Base-by-base conservation (phyloP, 495 filamentous ascomycete species). In the Astrothelium macrocarpum region DNA sequence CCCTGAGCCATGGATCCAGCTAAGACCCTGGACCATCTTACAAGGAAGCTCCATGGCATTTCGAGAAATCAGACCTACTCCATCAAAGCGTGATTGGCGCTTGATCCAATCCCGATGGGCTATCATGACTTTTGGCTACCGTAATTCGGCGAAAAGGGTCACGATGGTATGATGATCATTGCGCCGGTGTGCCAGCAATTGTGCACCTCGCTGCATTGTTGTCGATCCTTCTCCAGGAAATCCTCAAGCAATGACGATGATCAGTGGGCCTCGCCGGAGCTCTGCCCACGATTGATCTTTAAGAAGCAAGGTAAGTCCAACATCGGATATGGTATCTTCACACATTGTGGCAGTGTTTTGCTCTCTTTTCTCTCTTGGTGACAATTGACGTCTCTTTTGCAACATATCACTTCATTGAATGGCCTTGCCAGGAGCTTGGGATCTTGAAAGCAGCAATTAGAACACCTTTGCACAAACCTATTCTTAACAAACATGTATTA, bases 341-440 rank as follows among this genome's bases (percentile, higher is more conserved):
- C 49, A 56, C 49, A 25, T 25, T 11, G 1, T 56, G 20, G 49
- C 49, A 29, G 49, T 29, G 25, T 56, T 56, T 29, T 56, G 23
- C 16, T 49, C 43, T 49, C 9, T 18, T 4, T 20, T 20, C 3
- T 49, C n/a, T 39, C 7, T 39, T 39, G 36, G 36, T 39, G 16
- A 5, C 43, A 49, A 4, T 18, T 20, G n/a, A 20, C 3, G 9
- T 56, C 49, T 25, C 7, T n/a, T 20, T 29, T 25, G 1, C 16
- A 0, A 49, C 34, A 56, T 56, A 11, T 29, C 20, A 9, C 29
- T 56, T 25, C 25, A 56, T 56, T 56, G 49, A 56, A 56, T 56
- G 49, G 49, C 49, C 49, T 25, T 56, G 49, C 49, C 49, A 28
- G 49, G 49, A 56, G 49, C 49, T 26, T 29, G 49, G 49, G 49